Percentiles rank a stretch among this genome's conserved stretches.
These are phyloP conservation scores for Geranium incanum DNA, from an alignment of 441 rosid species.

Conservation along the genomic window DNA sequence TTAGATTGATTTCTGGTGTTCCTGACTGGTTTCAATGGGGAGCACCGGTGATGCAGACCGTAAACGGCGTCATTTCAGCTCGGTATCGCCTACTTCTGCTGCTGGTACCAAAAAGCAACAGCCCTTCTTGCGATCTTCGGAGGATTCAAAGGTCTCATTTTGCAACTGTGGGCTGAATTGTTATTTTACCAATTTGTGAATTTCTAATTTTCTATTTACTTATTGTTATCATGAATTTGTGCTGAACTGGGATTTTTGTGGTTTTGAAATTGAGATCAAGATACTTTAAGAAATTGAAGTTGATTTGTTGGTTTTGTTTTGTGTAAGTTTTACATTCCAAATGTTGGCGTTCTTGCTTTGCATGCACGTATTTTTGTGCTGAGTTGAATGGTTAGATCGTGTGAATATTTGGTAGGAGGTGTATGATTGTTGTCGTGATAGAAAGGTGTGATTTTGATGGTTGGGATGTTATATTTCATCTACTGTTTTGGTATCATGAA, in stretches of 20 bases:
- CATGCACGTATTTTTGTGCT: not conserved
- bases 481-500: not conserved
- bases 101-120: slow-evolving; percentile 49
- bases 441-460: not conserved
- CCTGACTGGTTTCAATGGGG: slow-evolving; percentile 52
- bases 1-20: slow-evolving; percentile 38
- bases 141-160: slow-evolving; percentile 61
- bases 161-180: not conserved
- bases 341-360: not conserved
- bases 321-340: not conserved
- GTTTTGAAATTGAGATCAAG: not conserved
- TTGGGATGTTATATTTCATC: not conserved
- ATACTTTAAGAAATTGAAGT: not conserved
- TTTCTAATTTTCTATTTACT: not conserved
- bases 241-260: not conserved
- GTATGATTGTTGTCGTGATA: not conserved
- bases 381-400: not conserved
- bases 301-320: not conserved
- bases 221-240: not conserved
- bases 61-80: slow-evolving; percentile 73
- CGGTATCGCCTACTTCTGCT: slow-evolving; percentile 69
- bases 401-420: not conserved
- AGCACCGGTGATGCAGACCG: slow-evolving; percentile 92
- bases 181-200: not conserved
- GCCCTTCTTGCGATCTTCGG: slow-evolving; percentile 60